phyloP scores from a whole-genome alignment of 352 stramenopile species.

The Phytopythium aichiense region DNA sequence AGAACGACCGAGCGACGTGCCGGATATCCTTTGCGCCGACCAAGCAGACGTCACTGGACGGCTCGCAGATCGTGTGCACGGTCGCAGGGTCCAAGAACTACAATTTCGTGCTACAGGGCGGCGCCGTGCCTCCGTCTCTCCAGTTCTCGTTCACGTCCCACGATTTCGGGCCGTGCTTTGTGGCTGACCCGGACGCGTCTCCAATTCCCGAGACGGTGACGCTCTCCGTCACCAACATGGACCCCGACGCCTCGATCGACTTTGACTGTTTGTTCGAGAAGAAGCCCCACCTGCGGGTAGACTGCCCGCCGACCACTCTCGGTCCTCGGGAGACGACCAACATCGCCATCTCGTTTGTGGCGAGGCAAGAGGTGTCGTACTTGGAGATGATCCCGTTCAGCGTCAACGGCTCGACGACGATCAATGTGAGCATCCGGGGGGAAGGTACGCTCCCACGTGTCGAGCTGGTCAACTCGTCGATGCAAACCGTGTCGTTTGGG shows the following conservation, averaged over 20 bases:
- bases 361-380: conserved; percentile 79
- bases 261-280: conserved; percentile 91
- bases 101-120: conserved; percentile 62
- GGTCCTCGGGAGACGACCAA: conserved; percentile 69
- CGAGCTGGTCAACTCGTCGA: conserved; percentile 85
- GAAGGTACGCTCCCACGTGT: conserved; percentile 77
- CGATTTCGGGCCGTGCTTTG: conserved; percentile 92
- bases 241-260: conserved; percentile 70
- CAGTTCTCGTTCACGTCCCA: conserved; percentile 88
- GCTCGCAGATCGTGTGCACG: conserved; percentile 65
- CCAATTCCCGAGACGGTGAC: conserved; percentile 47
- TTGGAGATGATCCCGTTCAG: conserved; percentile 87
- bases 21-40: conserved; percentile 71
- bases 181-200: conserved; percentile 68
- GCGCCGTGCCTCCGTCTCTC: conserved; percentile 76
- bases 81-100: conserved; percentile 88
- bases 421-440: conserved; percentile 69
- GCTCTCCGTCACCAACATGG: conserved; percentile 87
- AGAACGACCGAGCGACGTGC: conserved; percentile 81
- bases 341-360: conserved; percentile 86
- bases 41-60: conserved; percentile 74
- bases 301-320: conserved; percentile 80
- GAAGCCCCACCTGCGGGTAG: conserved; percentile 79
- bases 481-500: conserved; percentile 81
- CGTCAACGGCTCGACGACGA: conserved; percentile 84